These are phyloP conservation scores for Cryptosporidium ubiquitum DNA, from an alignment of 169 alveolate genomes.

Conservation along the genomic window DNA sequence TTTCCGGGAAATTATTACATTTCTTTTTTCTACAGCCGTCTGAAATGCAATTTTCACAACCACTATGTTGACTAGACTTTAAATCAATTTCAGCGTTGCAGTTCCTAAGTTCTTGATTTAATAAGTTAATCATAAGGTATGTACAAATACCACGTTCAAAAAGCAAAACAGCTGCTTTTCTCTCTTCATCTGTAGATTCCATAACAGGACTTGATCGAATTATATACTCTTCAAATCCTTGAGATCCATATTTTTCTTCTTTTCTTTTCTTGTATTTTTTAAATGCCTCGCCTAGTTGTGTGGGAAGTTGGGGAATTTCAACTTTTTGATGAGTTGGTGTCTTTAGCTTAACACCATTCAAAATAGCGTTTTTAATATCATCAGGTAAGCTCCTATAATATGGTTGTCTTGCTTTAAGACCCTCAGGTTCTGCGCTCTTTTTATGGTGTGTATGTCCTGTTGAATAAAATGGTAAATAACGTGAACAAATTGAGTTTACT, in stretches of 20 bases:
- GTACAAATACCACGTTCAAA: constrained; percentile 38
- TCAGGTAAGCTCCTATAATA: neutral
- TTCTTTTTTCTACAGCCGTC: constrained; percentile 37
- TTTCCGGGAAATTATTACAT: neutral
- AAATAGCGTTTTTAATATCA: constrained; percentile 19
- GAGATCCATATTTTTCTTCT: neutral
- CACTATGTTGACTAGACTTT: neutral
- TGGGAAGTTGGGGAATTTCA: neutral
- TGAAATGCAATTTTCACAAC: constrained; percentile 19
- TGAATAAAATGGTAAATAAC: neutral
- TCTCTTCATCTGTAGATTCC: constrained; percentile 22
- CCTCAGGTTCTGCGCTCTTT: neutral
- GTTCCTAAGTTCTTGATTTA: neutral
- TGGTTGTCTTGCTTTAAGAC: neutral
- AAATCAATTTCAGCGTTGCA: neutral
- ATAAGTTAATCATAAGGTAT: neutral
- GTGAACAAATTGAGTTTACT: neutral
- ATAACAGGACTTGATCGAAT: neutral
- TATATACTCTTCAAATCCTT: neutral
- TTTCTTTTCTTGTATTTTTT: neutral
- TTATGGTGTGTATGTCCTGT: neutral
- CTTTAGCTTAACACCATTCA: constrained; percentile 13
- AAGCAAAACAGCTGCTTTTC: neutral
- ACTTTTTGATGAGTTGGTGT: neutral
- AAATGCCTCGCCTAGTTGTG: neutral